Base-by-base conservation (phyloP, 371 early-diverging fungal genomes). In the Catenaria anguillulae region DNA sequence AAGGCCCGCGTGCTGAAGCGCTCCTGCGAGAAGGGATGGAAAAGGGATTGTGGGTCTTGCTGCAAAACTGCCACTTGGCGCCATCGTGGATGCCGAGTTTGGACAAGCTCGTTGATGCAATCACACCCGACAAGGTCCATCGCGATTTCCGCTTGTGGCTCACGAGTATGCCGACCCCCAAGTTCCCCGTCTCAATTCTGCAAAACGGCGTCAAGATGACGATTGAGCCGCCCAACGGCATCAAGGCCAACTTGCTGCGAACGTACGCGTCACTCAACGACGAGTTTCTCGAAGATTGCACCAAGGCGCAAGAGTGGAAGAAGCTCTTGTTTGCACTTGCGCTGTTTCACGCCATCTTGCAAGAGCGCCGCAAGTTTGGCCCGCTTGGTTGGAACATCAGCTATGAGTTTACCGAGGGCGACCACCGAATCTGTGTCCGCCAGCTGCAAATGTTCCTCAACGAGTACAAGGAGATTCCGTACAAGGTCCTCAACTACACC, bases 321-420 rank as follows among this genome's bases (percentile, higher is more conserved):
- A 75, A 74, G 62, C 69, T 80, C 26, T 62, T 78, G 45, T 80
- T 80, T 56, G 59, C 78, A 13, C 64, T 79, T 1, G 66, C 71
- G 58, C 75, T 80, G 64, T 79, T 80, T 72, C 81, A 80, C 64
- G 81, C 81, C 0, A 66, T 80, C 15, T 70, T 79, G 43, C 79
- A 79, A 61, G 81, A 80, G 62, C 66, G 81, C 21, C 60, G 79
- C n/a, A 79, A 79, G 59, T 80, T 79, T 56, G 81, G 81, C 26
- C 60, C 79, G 13, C 70, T 80, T 8, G 81, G 81, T 15, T 80
- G 77, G 77, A 80, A 80, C 62, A 79, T 80, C 60, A 79, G 79
- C 10, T 80, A 78, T 67, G 80, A 68, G 37, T 56, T 64, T 33
- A 67, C 61, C n/a, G 75, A 78, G 45, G 80, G 80, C 5, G 80